Evolutionary conservation across 164 flowering plant genomes (phyloP), one percentile per base, ranked within the genome.

Genomic region (Dillenia turbinata): DNA sequence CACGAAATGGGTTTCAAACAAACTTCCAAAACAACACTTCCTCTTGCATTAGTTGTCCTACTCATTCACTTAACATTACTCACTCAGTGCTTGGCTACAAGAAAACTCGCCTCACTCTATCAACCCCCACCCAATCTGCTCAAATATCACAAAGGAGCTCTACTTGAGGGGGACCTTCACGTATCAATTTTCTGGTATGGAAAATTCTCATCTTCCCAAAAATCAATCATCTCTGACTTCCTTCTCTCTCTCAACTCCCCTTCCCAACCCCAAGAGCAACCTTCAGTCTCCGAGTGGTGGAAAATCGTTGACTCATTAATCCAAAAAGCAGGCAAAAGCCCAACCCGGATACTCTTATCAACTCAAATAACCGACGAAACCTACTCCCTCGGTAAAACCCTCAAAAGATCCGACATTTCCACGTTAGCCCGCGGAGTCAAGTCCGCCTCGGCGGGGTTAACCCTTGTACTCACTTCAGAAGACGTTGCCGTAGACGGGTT

Each of bases 401-500:
- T 79, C 1, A 65, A 58, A 33, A 75, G 49, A 49, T 26, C 69
- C 24, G 75, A 81, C 5, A 66, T 81, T 16, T 33, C 64, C n/a
- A 58, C 52, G 66, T 61, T 77, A 68, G 72, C 78, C 10, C 57
- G 50, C 19, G 61, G 40, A 17, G 69, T 33, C 12, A 68, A 47
- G 64, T 54, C 60, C 12, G 43, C 49, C 49, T 54, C 58, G 0
- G 66, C 70, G 8, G 58, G 57, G 16, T 1, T 60, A 47, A 67
- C 71, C 17, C 73, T 79, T 0, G 82, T 82, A 22, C 73, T 79
- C 15, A 82, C 82, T 0, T 70, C 75, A 9, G 12, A 75, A 1
- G 81, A 80, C 47, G 84, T 82, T 9, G 59, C 67, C 8, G 77
- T 79, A 4, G 85, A 81, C 50, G 85, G 79, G 8, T 77, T 79